phyloP scores from a whole-genome alignment of 192 early-diverging fungal genomes.

The Entomortierella beljakovae region DNA sequence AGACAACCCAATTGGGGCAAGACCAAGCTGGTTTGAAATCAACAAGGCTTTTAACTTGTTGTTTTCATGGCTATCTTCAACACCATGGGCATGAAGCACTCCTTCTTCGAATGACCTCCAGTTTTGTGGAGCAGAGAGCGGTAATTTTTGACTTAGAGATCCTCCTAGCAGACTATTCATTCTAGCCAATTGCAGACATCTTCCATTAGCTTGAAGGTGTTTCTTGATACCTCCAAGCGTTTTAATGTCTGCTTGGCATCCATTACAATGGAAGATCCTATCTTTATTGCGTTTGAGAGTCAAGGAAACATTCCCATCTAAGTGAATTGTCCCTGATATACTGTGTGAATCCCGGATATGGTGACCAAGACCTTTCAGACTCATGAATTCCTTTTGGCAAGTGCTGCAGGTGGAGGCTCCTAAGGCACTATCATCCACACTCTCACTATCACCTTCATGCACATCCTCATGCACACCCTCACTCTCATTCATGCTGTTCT shows the following conservation, averaged over 20 bases:
- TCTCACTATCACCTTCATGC: no score
- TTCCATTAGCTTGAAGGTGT: not conserved
- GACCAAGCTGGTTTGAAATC: not conserved
- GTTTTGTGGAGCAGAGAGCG: not conserved
- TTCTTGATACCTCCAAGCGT: not conserved
- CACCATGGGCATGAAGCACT: not conserved
- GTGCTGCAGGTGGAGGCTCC: no score
- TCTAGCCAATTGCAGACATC: not conserved
- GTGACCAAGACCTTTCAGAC: no score
- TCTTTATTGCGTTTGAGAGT: no score
- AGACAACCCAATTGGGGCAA: not conserved
- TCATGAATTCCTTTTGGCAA: no score
- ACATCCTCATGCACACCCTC: no score
- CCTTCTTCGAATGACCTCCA: conserved; percentile 3
- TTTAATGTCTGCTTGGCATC: not conserved
- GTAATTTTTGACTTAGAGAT: not conserved
- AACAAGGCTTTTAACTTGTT: not conserved
- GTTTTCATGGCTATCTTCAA: not conserved
- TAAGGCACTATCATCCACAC: no score
- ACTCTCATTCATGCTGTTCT: no score
- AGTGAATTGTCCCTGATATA: no score
- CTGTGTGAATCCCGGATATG: no score
- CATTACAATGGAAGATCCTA: not conserved
- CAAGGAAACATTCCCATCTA: no score
- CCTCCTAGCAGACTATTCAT: not conserved